Percentiles rank a stretch among this genome's conserved stretches.
Evolutionary conservation across 192 early-diverging fungal species (phyloP).

Genomic region (Umbelopsis isabellina): DNA sequence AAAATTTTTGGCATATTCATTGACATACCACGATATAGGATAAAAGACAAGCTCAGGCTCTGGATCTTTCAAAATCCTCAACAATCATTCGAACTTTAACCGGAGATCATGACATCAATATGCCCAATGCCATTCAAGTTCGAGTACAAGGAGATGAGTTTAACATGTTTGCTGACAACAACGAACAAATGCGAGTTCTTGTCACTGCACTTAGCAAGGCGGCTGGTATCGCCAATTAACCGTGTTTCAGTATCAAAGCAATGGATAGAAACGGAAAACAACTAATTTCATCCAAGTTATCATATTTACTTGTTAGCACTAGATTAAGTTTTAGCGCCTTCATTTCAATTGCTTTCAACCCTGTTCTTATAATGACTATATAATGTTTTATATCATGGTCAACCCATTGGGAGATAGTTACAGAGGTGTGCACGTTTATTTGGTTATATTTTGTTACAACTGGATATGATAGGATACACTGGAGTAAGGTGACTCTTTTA

Average conservation of each 20-base stretch:
- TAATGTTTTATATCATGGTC: background rate
- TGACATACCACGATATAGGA: background rate
- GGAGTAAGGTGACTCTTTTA: background rate
- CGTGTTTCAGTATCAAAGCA: background rate
- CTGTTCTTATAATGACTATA: background rate
- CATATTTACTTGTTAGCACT: constrained; percentile 8
- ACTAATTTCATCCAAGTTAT: background rate
- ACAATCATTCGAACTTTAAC: background rate
- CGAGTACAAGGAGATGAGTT: constrained; percentile 22
- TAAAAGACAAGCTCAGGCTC: background rate
- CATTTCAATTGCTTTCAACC: no score
- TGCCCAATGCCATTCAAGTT: constrained; percentile 35
- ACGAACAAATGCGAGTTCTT: constrained; percentile 27
- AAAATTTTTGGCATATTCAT: background rate
- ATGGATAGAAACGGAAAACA: no score
- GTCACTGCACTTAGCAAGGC: constrained; percentile 31
- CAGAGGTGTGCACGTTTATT: background rate
- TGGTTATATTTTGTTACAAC: constrained; percentile 2
- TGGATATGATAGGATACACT: constrained; percentile 4
- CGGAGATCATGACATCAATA: constrained; percentile 34
- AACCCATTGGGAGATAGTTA: background rate
- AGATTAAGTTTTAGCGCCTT: background rate
- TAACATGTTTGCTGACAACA: constrained; percentile 36
- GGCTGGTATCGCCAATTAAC: constrained; percentile 20
- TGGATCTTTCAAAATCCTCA: background rate